These are phyloP conservation scores for Scytalidium sp. DNA, from an alignment of 2,329 filamentous ascomycete genomes.

Conservation along the genomic window DNA sequence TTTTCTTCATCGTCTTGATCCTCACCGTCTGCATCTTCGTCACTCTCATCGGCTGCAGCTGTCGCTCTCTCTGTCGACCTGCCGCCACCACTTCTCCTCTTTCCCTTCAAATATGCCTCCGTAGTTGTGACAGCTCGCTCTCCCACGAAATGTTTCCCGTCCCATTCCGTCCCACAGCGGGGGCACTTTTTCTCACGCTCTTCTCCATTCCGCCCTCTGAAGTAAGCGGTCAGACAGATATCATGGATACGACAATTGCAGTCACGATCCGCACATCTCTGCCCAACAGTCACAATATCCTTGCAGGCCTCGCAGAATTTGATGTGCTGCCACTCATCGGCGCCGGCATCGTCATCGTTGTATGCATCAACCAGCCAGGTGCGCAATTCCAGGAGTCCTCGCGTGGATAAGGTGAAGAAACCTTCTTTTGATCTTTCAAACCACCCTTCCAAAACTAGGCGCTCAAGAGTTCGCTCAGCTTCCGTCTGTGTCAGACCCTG, in stretches of 20 bases:
- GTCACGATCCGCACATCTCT: conserved; percentile 67
- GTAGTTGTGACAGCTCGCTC: conserved; percentile 28
- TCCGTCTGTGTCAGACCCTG: conserved; percentile 71
- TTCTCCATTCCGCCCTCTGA: conserved; percentile 48
- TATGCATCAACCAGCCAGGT: conserved; percentile 86
- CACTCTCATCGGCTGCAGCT: conserved; percentile 8
- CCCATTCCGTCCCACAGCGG: conserved; percentile 51
- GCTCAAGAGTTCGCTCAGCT: conserved; percentile 68
- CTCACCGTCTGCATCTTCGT: conserved; percentile 13
- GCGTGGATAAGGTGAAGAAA: conserved; percentile 73
- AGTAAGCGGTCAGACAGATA: conserved; percentile 71
- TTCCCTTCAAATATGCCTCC: conserved; percentile 27
- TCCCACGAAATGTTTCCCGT: conserved; percentile 28
- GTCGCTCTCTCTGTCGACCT: background rate
- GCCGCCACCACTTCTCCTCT: conserved; percentile 22
- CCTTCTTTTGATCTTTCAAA: conserved; percentile 69
- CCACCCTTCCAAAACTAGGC: conserved; percentile 78
- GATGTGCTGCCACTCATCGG: conserved; percentile 67
- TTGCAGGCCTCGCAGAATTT: conserved; percentile 86
- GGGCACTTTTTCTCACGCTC: conserved; percentile 62
- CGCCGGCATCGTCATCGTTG: conserved; percentile 67
- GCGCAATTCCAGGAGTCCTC: conserved; percentile 80
- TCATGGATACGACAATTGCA: conserved; percentile 75
- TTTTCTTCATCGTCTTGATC: conserved; percentile 9
- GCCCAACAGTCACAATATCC: conserved; percentile 82